Evolutionary conservation across 768 basidiomycete genomes (phyloP), one percentile per base, ranked within the genome.

Genomic region (Russula griseocarnosa): DNA sequence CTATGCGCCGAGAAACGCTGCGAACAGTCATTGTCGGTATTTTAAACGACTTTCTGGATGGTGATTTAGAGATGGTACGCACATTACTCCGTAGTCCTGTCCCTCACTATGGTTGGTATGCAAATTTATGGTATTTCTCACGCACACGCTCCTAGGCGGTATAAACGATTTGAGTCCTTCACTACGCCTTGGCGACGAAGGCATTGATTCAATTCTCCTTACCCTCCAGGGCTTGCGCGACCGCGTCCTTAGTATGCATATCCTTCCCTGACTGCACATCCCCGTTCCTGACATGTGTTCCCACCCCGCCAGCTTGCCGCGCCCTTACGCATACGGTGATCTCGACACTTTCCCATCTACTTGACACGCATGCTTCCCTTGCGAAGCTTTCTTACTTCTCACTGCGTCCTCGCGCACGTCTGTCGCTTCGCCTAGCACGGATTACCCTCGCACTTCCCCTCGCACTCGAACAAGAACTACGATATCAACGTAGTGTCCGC

Each of bases 31-130:
- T 94, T 38, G 72, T 90, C 36, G 83, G 85, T 30, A 85, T 92
- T 13, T 83, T 93, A 71, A 86, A 83, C 64, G 92, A 94, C 70
- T 90, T 92, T 67, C 74, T 94, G 51, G 88, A 92, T 60, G 92
- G 92, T 7, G 92, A 94, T 74, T 76, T 94, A n/a, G 90, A 93
- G 72, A 84, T 92, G 72, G 86, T 93, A 70, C 82, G 88, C 60
- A 83, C 84, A 1, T 74, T 92, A 24, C 81, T 94, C 28, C 83
- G 90, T 90, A 69, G 57, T 16, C 52, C 46, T 53, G 38, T 18
- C 20, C 22, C 11, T n/a, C 22, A 20, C 54, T 62, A 32, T 57
- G 3, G 60, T 36, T 55, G 2, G 60, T 36, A 61, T 20, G 28
- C 51, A 24, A 50, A 42, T 26, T 54, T 50, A 4, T 63, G 18